Evolutionary conservation across 2,329 filamentous ascomycete species (phyloP), one percentile per base, ranked within the genome.

Genomic region (Thelonectria blattea): DNA sequence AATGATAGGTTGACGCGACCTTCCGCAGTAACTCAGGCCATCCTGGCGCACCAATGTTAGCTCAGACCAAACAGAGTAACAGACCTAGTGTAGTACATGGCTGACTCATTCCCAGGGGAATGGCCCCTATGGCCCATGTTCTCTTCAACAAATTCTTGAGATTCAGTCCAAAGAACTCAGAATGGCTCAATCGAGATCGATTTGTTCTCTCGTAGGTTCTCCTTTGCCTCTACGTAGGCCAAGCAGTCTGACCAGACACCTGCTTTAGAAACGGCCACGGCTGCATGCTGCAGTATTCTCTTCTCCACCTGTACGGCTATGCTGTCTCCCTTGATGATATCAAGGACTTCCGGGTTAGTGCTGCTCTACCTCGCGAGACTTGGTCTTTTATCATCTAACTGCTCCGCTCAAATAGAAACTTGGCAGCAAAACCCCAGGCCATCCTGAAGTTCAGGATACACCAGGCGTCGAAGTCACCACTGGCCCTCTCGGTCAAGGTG

Each of bases 61-160:
- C 58, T 42, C 42, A 59, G 39, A 66, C 58, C 59, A 67, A 42
- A 39, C 46, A 41, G 14, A 46, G 46, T n/a, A 17, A 32, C 32
- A 30, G 39, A 53, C 27, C 32, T 58, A 54, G 49, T 45, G 52
- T 58, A 50, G 50, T 43, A 30, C 34, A 24, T 45, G 65, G 70
- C 76, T 81, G 68, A 81, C 71, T 15, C 32, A 49, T 20, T 51
- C 65, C n/a, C 64, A 88, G 86, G 86, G 87, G 87, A 77, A 87
- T 98, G 92, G 95, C 95, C 75, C 94, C 95, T 65, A 88, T 93
- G 75, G 90, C 95, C 79, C 95, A 98, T 86, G 92, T 98, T 74
- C 88, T 99, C 68, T 99, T 92, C 85, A 96, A 97, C 88, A 96
- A 95, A 81, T 96, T 97, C 86, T 92, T 88, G 85, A 77, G 78